phyloP scores from a whole-genome alignment of 805 yeast genomes.

The Ogataea ganodermae region DNA sequence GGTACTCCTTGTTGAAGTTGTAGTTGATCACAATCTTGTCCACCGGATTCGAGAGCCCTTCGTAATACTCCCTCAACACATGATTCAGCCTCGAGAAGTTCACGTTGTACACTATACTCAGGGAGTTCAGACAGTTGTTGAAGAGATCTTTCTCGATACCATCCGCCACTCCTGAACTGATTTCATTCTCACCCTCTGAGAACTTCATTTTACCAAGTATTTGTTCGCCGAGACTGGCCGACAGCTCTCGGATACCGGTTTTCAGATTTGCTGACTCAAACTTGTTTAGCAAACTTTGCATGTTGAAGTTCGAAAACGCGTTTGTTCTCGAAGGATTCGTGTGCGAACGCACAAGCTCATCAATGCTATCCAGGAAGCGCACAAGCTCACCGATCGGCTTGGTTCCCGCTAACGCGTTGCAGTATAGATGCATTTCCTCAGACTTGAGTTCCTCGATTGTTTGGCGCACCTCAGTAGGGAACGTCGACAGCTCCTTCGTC shows the following conservation, averaged over 20 bases:
- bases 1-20: conserved; percentile 32
- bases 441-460: conserved; percentile 34
- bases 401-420: conserved; percentile 44
- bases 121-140: conserved; percentile 67
- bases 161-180: conserved; percentile 29
- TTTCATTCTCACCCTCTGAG: conserved; percentile 29
- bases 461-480: conserved; percentile 25
- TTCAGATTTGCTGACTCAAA: conserved; percentile 62
- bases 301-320: conserved; percentile 60
- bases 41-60: conserved; percentile 32
- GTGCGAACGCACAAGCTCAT: conserved; percentile 45
- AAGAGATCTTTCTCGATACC: conserved; percentile 55
- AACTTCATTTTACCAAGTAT: conserved; percentile 33
- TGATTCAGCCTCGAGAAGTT: conserved; percentile 55
- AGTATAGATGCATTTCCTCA: conserved; percentile 44
- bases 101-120: conserved; percentile 61
- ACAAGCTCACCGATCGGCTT: conserved; percentile 66
- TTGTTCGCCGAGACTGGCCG: conserved; percentile 57
- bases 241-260: conserved; percentile 54
- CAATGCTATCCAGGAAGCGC: conserved; percentile 65
- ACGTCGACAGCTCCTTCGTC: conserved; percentile 29
- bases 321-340: conserved; percentile 58
- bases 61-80: conserved; percentile 57
- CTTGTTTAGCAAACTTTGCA: conserved; percentile 56
- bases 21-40: conserved; percentile 35